Evolutionary conservation across 306 rosid species (phyloP).

Genomic region (Begonia masoniana): DNA sequence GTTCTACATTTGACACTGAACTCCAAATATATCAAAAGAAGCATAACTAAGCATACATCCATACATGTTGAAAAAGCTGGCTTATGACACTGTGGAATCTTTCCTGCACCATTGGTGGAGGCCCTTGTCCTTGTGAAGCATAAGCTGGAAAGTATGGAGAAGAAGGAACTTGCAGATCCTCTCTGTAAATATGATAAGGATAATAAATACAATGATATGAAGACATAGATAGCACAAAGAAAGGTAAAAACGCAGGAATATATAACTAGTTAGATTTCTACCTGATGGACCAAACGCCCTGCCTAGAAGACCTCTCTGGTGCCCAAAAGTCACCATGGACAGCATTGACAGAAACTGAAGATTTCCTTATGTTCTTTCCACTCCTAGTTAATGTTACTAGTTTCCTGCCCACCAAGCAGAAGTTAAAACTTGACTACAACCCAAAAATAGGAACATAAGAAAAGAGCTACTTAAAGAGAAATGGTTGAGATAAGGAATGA

Average conservation of each 20-base stretch:
- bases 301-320: conserved; percentile 31
- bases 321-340: conserved; percentile 43
- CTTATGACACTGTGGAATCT: conserved; percentile 94
- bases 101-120: conserved; percentile 90
- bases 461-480: neutral
- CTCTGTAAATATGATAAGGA: conserved; percentile 35
- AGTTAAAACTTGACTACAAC: conserved; percentile 3
- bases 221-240: neutral
- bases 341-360: conserved; percentile 44
- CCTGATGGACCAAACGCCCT: conserved; percentile 85
- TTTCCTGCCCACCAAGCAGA: conserved; percentile 42
- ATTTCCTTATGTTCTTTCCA: conserved; percentile 20
- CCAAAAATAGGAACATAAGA: neutral
- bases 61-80: conserved; percentile 95
- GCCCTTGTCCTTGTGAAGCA: conserved; percentile 88
- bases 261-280: conserved; percentile 9
- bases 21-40: too few species aligned
- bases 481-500: neutral
- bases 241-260: neutral
- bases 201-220: neutral
- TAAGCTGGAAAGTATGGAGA: conserved; percentile 64
- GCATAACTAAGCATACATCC: conserved; percentile 9
- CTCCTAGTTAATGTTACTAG: conserved; percentile 31
- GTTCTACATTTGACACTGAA: neutral
- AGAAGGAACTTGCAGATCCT: conserved; percentile 65